Conservation (phyloP, 2,329 filamentous ascomycete species). For the Ophiostoma novo-ulmi region DNA sequence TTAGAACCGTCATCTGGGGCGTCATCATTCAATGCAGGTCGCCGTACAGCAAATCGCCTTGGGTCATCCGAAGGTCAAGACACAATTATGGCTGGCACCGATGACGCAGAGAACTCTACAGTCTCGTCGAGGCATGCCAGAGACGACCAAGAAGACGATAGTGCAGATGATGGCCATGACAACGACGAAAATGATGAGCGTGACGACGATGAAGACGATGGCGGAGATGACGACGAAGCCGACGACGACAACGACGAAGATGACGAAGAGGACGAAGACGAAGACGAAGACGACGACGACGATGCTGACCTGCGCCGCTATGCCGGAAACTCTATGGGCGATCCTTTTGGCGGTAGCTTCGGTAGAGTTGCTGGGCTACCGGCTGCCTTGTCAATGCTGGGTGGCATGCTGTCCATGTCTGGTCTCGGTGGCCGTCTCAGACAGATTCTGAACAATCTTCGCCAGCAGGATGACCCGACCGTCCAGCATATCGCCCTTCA, state of each 20-base stretch:
- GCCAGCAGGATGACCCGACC: constrained; percentile 77
- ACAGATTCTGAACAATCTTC: constrained; percentile 69
- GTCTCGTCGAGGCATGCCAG: background rate
- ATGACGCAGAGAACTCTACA: constrained; percentile 43
- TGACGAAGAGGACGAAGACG: constrained; percentile 31
- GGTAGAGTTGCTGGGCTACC: constrained; percentile 52
- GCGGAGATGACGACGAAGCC: constrained; percentile 47
- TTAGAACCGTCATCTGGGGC: background rate
- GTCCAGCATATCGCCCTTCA: constrained; percentile 87
- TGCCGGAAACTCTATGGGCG: constrained; percentile 29
- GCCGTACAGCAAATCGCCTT: constrained; percentile 47
- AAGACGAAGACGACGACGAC: constrained; percentile 42
- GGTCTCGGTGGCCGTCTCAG: constrained; percentile 74
- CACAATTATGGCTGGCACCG: constrained; percentile 65
- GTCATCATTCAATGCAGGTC: constrained; percentile 34
- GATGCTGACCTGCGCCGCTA: constrained; percentile 34
- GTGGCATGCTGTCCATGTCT: constrained; percentile 90
- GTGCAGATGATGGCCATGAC: constrained; percentile 38
- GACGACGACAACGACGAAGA: constrained; percentile 33
- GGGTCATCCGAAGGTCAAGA: constrained; percentile 44
- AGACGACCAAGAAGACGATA: background rate
- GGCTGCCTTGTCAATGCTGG: constrained; percentile 77
- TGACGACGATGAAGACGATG: constrained; percentile 40
- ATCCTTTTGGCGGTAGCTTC: constrained; percentile 46
- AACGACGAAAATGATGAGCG: constrained; percentile 36